These are phyloP conservation scores for Ophiocordyceps camponoti-rufipedis DNA, from an alignment of 2,329 filamentous ascomycete species.

Conservation along the genomic window DNA sequence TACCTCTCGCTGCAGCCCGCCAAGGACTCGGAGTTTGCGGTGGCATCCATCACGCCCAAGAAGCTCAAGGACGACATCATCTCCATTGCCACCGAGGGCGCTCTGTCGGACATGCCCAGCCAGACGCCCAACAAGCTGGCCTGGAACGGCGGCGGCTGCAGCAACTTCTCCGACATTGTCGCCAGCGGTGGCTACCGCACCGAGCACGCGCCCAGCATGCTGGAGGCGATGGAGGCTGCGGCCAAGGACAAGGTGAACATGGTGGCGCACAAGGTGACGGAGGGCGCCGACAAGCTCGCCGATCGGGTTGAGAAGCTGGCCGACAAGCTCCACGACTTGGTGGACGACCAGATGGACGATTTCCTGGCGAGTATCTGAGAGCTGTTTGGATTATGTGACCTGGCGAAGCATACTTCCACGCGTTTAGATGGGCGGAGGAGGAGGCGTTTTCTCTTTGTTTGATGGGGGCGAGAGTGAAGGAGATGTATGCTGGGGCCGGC, in stretches of 20 bases:
- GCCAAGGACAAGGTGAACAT: conserved; percentile 43
- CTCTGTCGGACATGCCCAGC: conserved; percentile 63
- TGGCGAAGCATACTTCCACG: neutral
- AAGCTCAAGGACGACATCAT: conserved; percentile 86
- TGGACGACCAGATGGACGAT: conserved; percentile 8
- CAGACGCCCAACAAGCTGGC: conserved; percentile 90
- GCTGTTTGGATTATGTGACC: neutral
- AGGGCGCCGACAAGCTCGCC: conserved; percentile 31
- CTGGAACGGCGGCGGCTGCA: conserved; percentile 94
- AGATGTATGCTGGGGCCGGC: too few relatives aligned
- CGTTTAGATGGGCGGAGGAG: neutral
- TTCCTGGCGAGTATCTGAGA: neutral
- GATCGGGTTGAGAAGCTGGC: conserved; percentile 42
- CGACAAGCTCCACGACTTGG: conserved; percentile 34
- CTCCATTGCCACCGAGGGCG: conserved; percentile 59
- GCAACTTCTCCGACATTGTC: conserved; percentile 78
- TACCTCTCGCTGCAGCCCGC: conserved; percentile 90
- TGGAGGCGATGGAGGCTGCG: conserved; percentile 42
- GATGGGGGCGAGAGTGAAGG: neutral
- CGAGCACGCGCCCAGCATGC: conserved; percentile 21
- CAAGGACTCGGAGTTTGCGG: conserved; percentile 76
- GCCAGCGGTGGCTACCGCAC: conserved; percentile 52
- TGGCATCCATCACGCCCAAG: conserved; percentile 77
- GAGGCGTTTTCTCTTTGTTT: neutral
- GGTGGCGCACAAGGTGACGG: conserved; percentile 34